A percentile compares a stretch with the other conserved stretches of the same genome.
Conservation (phyloP, 306 rosid genomes). For the Malus fusca region DNA sequence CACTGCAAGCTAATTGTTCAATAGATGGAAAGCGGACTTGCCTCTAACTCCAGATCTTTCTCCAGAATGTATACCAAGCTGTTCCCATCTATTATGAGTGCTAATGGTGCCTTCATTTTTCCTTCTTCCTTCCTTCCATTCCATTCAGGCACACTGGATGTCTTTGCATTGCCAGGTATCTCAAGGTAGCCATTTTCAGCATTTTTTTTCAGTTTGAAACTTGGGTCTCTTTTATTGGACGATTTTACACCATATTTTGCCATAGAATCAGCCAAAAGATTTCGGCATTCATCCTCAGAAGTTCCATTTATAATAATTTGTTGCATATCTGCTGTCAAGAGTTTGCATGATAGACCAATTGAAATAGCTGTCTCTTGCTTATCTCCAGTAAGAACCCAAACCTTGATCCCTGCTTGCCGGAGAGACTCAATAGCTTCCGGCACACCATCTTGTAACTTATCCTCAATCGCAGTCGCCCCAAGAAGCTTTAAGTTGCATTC, state of each 20-base stretch:
- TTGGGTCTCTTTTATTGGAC: slow-evolving; percentile 15
- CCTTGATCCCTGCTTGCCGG: slow-evolving; percentile 95
- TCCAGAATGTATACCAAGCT: slow-evolving; percentile 95
- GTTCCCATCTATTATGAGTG: slow-evolving; percentile 90
- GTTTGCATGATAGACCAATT: slow-evolving; percentile 87
- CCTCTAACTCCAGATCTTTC: slow-evolving; percentile 80
- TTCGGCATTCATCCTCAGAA: slow-evolving; percentile 64
- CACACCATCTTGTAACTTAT: slow-evolving; percentile 94
- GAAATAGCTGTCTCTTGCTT: slow-evolving; percentile 99
- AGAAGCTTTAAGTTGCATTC: slow-evolving; percentile 74
- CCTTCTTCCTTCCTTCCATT: slow-evolving; percentile 49
- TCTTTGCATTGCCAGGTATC: slow-evolving; percentile 29
- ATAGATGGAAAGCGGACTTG: slow-evolving; percentile 25
- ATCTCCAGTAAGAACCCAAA: slow-evolving; percentile 99
- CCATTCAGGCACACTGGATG: slow-evolving; percentile 35
- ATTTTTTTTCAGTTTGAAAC: slow-evolving; percentile 26
- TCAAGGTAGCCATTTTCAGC: slow-evolving; percentile 34
- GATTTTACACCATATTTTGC: slow-evolving; percentile 55
- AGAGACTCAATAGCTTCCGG: slow-evolving; percentile 89
- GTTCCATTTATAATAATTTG: slow-evolving; percentile 74
- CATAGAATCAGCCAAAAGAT: slow-evolving; percentile 59
- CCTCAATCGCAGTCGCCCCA: slow-evolving; percentile 96
- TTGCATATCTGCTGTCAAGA: slow-evolving; percentile 68
- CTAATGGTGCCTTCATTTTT: slow-evolving; percentile 37
- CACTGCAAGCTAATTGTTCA: neutral